Evolutionary conservation across 2,329 filamentous ascomycete species (phyloP).

Genomic region (Colletotrichum agaves): DNA sequence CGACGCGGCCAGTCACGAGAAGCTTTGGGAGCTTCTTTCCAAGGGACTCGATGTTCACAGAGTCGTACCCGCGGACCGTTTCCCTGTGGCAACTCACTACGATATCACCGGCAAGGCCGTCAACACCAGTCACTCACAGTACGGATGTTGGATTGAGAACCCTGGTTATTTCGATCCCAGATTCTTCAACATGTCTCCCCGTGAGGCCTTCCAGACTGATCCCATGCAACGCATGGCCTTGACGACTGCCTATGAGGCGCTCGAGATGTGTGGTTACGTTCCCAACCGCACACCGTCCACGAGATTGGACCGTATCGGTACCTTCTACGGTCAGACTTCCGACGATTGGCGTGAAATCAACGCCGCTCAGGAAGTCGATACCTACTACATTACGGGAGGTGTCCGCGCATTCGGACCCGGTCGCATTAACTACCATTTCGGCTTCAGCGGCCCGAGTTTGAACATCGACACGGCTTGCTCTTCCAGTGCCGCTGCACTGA

Average conservation of each 20-base stretch:
- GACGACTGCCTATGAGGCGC: constrained; percentile 80
- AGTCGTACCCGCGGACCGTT: constrained; percentile 67
- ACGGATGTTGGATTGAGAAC: constrained; percentile 66
- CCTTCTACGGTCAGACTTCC: constrained; percentile 80
- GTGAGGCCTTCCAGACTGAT: constrained; percentile 75
- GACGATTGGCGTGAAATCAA: constrained; percentile 86
- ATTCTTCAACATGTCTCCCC: constrained; percentile 80
- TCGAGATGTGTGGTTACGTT: constrained; percentile 80
- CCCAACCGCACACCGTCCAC: constrained; percentile 75
- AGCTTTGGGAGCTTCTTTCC: constrained; percentile 65
- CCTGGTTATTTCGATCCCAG: constrained; percentile 74
- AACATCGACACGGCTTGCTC: constrained; percentile 83
- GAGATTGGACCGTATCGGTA: constrained; percentile 68
- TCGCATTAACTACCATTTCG: constrained; percentile 82
- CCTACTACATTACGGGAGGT: constrained; percentile 64
- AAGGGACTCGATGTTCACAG: constrained; percentile 73
- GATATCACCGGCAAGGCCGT: constrained; percentile 70
- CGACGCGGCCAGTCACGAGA: constrained; percentile 51
- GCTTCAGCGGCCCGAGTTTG: constrained; percentile 78
- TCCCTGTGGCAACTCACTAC: constrained; percentile 69
- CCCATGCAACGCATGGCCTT: constrained; percentile 80
- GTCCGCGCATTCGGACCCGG: constrained; percentile 62
- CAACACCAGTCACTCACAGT: constrained; percentile 62
- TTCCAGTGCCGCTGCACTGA: constrained; percentile 77
- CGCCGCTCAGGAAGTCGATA: constrained; percentile 72